Percentiles rank a stretch among this genome's conserved stretches.
These are phyloP conservation scores for Vaccinium myrtillus DNA, from an alignment of 148 eudicot species.

Conservation along the genomic window DNA sequence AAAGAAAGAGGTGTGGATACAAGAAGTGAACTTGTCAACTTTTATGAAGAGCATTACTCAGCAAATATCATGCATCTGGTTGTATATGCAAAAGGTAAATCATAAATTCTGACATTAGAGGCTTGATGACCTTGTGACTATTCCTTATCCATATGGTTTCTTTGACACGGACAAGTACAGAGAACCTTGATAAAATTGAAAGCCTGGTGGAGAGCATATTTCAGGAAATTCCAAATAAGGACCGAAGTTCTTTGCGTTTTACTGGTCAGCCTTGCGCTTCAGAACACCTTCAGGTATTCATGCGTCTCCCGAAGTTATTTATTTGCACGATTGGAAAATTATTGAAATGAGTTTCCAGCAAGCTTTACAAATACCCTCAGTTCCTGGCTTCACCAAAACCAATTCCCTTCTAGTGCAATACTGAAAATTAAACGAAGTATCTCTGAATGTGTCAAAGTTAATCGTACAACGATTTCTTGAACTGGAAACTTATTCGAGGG, in stretches of 20 bases:
- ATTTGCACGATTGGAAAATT: background rate
- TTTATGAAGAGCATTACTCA: background rate
- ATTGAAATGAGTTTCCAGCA: background rate
- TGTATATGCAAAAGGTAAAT: background rate
- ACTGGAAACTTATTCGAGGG: background rate
- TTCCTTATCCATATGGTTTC: background rate
- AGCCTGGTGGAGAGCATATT: background rate
- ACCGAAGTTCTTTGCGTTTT: background rate
- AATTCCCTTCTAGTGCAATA: background rate
- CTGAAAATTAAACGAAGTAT: background rate
- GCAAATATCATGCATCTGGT: background rate
- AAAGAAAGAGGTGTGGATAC: conserved; percentile 1
- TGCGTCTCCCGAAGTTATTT: background rate
- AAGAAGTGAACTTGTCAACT: background rate
- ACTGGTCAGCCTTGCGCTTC: background rate
- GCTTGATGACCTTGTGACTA: conserved; percentile 3
- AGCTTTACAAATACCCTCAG: background rate
- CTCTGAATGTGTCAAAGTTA: background rate
- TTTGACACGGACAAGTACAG: background rate
- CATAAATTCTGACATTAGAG: background rate
- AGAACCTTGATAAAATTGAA: conserved; percentile 7
- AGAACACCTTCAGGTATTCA: conserved; percentile 7
- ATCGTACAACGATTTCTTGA: background rate
- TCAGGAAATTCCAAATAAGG: conserved; percentile 5
- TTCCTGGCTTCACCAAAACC: background rate